These are phyloP conservation scores for Parachaetomium inaequale DNA, from an alignment of 495 filamentous ascomycete genomes.

Conservation along the genomic window DNA sequence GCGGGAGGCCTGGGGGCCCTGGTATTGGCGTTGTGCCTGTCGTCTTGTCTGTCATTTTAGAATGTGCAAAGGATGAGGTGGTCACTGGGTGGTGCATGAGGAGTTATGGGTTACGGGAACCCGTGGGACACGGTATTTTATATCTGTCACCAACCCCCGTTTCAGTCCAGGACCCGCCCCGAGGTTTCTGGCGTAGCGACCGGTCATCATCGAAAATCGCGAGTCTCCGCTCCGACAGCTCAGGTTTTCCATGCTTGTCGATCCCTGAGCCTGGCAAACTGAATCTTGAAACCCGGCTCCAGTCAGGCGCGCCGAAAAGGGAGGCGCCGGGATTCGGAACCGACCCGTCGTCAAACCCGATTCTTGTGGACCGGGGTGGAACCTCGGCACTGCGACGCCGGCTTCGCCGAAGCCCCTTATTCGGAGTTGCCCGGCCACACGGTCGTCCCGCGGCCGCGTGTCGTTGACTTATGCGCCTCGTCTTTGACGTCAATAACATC, in stretches of 20 bases:
- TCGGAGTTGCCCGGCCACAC: not conserved
- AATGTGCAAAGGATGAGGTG: too few species aligned
- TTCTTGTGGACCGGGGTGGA: not conserved
- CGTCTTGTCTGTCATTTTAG: too few species aligned
- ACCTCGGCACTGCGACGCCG: not conserved
- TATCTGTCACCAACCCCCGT: not conserved
- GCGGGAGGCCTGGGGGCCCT: constrained; percentile 52
- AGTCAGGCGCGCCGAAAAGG: not conserved
- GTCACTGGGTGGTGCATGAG: not conserved
- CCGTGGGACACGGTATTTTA: not conserved
- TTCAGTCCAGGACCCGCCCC: too few species aligned
- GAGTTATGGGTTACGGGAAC: not conserved
- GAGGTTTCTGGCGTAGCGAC: too few species aligned
- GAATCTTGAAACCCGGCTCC: not conserved
- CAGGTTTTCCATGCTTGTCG: not conserved
- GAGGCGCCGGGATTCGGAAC: not conserved
- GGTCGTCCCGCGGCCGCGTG: not conserved
- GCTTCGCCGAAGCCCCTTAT: not conserved
- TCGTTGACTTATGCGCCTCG: not conserved
- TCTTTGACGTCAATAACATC: not conserved
- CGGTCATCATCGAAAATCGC: not conserved
- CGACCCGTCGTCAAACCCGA: not conserved
- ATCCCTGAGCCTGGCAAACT: not conserved
- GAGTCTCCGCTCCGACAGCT: not conserved
- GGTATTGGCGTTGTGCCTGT: constrained; percentile 40